Evolutionary conservation across 495 filamentous ascomycete species (phyloP), one percentile per base, ranked within the genome.

Genomic region (Neurospora sp.): DNA sequence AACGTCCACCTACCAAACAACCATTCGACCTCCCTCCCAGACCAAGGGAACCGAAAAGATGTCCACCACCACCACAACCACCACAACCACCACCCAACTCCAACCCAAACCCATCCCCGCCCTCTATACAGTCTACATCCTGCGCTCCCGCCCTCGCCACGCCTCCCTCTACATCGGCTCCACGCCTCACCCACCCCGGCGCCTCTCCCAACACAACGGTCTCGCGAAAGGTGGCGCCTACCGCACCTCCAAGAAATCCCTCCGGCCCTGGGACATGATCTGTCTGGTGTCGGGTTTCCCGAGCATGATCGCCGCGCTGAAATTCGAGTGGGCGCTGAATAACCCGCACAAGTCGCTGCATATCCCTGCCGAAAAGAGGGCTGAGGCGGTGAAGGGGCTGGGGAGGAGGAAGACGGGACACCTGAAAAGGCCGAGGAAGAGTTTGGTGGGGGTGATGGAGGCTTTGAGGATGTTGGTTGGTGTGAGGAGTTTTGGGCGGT

Each of bases 321-420:
- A 98, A 78, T 99, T 99, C 77, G 96, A 99, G 93, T 98, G 95
- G 95, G 95, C 95, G 41, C 93, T 95, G 87, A 93, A 92, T 75
- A 92, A 98, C 79, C 87, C 93, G 0, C 90, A 94, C 76, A 78
- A 89, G 35, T 92, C 95, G 6, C 84, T 89, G 27, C 93, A 95
- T 78, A 91, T 97, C 74, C 83, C 89, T 5, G 79, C 87, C 1
- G 82, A 84, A 16, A 85, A 90, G 41, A 87, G 90, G 54, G 81
- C 88, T 42, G 81, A 84, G 23, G 75, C 83, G 38, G 71, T 84
- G 14, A 82, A 78, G 5, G 75, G 77, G 23, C 5, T 66, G 54
- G 54, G 54, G 23, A 76, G 46, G 39, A 84, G 85, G 60, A 77
- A 75, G 66, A 84, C 81, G 16, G 85, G 87, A 8, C 80, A 80